phyloP scores from a whole-genome alignment of 176 grass and related monocot genomes.

The Oryza nivara region DNA sequence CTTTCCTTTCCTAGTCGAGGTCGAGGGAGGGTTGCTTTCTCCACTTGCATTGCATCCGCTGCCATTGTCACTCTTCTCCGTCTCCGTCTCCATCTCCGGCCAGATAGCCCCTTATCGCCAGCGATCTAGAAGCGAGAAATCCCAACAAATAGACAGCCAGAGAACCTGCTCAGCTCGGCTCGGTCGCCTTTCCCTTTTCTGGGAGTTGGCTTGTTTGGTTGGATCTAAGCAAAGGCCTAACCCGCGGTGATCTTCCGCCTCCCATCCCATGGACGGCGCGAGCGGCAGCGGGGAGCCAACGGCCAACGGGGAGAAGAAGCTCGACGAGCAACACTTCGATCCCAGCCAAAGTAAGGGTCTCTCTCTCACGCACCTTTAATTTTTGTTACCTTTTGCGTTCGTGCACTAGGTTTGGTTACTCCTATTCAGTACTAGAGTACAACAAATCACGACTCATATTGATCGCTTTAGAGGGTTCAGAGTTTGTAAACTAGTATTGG shows the following conservation, averaged over 20 bases:
- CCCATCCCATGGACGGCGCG: constrained; percentile 21
- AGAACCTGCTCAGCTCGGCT: background rate
- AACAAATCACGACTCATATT: too few species aligned
- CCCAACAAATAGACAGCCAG: background rate
- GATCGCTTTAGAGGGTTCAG: too few species aligned
- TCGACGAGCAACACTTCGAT: constrained; percentile 56
- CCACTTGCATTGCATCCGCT: too few species aligned
- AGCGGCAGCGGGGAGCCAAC: constrained; percentile 6
- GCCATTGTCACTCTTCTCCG: background rate
- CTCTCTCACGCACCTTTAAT: background rate
- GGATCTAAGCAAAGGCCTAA: constrained; percentile 28
- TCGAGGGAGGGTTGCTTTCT: too few species aligned
- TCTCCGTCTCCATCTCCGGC: background rate
- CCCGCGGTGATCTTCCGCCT: background rate
- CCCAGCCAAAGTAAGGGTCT: constrained; percentile 66
- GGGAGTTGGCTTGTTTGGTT: background rate
- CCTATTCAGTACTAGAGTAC: too few species aligned
- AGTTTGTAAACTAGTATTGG: too few species aligned
- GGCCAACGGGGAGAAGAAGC: constrained; percentile 43
- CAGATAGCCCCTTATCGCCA: background rate
- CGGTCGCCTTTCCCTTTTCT: background rate
- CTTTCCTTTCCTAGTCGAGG: too few species aligned
- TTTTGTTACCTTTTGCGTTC: background rate
- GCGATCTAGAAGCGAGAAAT: background rate
- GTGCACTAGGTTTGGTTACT: background rate